These are phyloP conservation scores for Diaporthe citri DNA, from an alignment of 2,329 filamentous ascomycete species.

Conservation along the genomic window DNA sequence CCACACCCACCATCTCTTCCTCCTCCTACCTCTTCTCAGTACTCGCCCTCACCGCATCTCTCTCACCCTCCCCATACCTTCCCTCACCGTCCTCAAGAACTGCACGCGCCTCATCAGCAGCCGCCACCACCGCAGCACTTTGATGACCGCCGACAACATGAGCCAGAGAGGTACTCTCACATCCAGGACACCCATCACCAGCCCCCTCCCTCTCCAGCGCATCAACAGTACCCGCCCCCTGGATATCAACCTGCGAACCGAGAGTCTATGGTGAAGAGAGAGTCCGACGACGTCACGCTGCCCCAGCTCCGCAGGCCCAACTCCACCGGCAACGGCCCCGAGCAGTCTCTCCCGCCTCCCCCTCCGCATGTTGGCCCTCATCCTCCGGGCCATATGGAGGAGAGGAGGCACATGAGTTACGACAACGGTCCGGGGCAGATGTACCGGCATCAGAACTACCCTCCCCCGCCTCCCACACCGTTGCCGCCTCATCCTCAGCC, in stretches of 20 bases:
- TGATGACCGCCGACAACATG: conserved; percentile 49
- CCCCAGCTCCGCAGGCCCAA: conserved; percentile 63
- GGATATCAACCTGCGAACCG: conserved; percentile 55
- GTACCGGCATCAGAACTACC: conserved; percentile 57
- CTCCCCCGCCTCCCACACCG: conserved; percentile 56
- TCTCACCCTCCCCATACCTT: conserved; percentile 50
- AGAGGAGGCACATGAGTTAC: conserved; percentile 66
- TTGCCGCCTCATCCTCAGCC: conserved; percentile 43
- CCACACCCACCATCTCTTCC: conserved; percentile 51
- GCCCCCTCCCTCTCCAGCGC: conserved; percentile 50
- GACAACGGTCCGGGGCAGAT: conserved; percentile 60
- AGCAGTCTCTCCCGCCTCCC: conserved; percentile 51
- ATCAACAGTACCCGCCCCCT: conserved; percentile 47
- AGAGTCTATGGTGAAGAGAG: conserved; percentile 69
- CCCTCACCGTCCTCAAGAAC: conserved; percentile 54
- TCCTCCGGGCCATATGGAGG: conserved; percentile 58
- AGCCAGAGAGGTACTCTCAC: conserved; percentile 66
- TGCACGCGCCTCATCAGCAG: conserved; percentile 48
- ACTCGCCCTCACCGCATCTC: conserved; percentile 38
- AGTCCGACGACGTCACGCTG: conserved; percentile 62
- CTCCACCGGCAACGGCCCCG: conserved; percentile 60
- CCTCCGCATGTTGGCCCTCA: conserved; percentile 35
- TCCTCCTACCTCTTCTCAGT: conserved; percentile 54
- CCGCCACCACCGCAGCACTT: conserved; percentile 44
- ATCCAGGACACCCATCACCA: conserved; percentile 65